Evolutionary conservation across 2,329 filamentous ascomycete species (phyloP).

Genomic region (Metarhizium album): DNA sequence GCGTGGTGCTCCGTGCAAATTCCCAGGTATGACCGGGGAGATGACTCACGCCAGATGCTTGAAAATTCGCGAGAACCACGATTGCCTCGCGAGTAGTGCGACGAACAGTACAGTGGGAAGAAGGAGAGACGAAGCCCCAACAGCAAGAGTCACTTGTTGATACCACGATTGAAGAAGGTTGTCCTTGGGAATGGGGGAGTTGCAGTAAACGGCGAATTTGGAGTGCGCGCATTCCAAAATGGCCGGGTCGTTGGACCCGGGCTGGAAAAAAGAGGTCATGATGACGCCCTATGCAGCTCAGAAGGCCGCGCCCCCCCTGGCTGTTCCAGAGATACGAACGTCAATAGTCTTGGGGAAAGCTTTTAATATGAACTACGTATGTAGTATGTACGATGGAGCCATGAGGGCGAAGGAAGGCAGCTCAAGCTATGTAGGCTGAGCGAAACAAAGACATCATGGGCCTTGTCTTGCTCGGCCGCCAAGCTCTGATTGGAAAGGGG

Average conservation of each 20-base stretch:
- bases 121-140: slow-evolving; percentile 8
- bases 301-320: not conserved
- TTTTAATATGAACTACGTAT: too few species aligned
- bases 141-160: slow-evolving; percentile 17
- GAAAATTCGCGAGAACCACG: not conserved
- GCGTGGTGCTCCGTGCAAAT: not conserved
- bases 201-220: slow-evolving; percentile 21
- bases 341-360: too few species aligned
- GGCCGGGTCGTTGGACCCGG: slow-evolving; percentile 17
- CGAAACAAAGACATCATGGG: too few species aligned
- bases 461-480: too few species aligned
- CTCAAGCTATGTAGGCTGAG: too few species aligned
- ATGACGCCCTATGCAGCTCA: slow-evolving; percentile 1
- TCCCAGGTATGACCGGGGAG: not conserved
- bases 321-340: too few species aligned
- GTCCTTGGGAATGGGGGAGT: slow-evolving; percentile 14
- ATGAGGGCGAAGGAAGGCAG: too few species aligned
- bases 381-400: too few species aligned
- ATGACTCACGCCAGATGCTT: not conserved
- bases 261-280: slow-evolving; percentile 26
- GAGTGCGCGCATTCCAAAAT: slow-evolving; percentile 13
- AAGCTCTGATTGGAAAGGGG: too few species aligned
- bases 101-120: not conserved
- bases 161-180: slow-evolving; percentile 15
- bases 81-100: not conserved